Percentiles rank a stretch among this genome's conserved stretches.
These are phyloP conservation scores for Polytrichum commune DNA, from an alignment of 225 moss, liverwort and hornwort species.

Conservation along the genomic window DNA sequence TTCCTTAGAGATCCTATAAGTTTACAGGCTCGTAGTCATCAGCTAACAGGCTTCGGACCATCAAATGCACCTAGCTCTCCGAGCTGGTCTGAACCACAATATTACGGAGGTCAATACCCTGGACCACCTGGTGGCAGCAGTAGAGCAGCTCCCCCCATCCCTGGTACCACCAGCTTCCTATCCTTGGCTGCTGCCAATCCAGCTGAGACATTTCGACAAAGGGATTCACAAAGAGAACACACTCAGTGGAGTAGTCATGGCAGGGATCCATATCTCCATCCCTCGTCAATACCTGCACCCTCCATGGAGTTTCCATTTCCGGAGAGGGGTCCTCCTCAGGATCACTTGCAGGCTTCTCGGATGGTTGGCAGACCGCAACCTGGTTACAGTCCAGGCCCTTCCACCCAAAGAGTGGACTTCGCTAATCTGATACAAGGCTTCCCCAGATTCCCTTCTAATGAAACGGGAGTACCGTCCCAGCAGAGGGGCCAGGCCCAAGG, in stretches of 20 bases:
- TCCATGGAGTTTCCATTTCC: neutral
- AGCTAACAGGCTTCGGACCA: neutral
- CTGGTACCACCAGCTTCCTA: neutral
- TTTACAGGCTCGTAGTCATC: neutral
- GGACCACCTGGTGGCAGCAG: slow-evolving; percentile 3
- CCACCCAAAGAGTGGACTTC: neutral
- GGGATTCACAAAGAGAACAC: too few species aligned
- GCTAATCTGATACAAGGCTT: neutral
- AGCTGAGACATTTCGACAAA: neutral
- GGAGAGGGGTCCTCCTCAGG: neutral
- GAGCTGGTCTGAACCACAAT: slow-evolving; percentile 6
- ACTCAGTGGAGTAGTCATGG: too few species aligned
- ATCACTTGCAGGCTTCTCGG: neutral
- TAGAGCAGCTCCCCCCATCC: neutral
- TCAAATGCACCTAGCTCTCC: neutral
- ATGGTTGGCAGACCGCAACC: slow-evolving; percentile 1
- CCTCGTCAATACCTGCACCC: too few species aligned
- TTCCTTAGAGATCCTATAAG: neutral
- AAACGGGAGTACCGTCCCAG: neutral
- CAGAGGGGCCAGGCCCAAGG: neutral
- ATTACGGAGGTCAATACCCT: neutral
- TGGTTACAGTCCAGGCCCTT: slow-evolving; percentile 2
- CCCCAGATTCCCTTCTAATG: neutral
- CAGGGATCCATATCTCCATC: too few species aligned
- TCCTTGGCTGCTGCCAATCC: slow-evolving; percentile 1